Conservation (phyloP, 192 early-diverging fungal genomes). For the Coemansia sp. region DNA sequence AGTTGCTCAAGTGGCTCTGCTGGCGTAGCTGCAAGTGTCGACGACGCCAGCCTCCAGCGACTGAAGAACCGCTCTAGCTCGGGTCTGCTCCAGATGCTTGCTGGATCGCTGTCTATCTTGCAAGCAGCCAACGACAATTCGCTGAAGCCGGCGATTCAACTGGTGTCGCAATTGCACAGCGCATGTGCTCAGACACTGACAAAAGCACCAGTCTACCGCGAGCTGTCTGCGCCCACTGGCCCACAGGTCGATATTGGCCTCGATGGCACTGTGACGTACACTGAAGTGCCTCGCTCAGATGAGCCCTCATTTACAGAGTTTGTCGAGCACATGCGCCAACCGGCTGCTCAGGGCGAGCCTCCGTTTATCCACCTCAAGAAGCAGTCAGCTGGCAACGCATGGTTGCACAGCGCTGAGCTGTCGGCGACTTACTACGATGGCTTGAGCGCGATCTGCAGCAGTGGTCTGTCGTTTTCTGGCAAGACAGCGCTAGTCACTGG, state of each 20-base stretch:
- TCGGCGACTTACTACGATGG: slow-evolving; percentile 78
- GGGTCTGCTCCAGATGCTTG: slow-evolving; percentile 75
- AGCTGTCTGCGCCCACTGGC: slow-evolving; percentile 77
- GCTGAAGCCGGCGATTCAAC: slow-evolving; percentile 50
- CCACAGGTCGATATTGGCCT: slow-evolving; percentile 78
- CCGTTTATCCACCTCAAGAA: slow-evolving; percentile 21
- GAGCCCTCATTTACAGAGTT: slow-evolving; percentile 83
- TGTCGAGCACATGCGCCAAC: slow-evolving; percentile 70
- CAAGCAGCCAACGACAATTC: slow-evolving; percentile 69
- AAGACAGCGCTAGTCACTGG: slow-evolving; percentile 89
- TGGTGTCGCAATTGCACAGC: slow-evolving; percentile 72
- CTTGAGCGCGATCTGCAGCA: slow-evolving; percentile 66
- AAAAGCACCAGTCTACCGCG: slow-evolving; percentile 79
- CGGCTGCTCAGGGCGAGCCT: neutral
- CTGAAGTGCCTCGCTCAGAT: slow-evolving; percentile 75
- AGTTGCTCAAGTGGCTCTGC: slow-evolving; percentile 14
- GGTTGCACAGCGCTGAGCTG: slow-evolving; percentile 70
- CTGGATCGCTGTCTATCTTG: slow-evolving; percentile 62
- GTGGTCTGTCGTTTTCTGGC: slow-evolving; percentile 83
- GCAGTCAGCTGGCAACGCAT: slow-evolving; percentile 36
- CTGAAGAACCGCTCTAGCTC: slow-evolving; percentile 84
- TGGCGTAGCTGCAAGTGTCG: slow-evolving; percentile 72
- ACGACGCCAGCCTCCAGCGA: slow-evolving; percentile 36
- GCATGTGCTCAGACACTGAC: slow-evolving; percentile 77
- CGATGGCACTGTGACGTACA: slow-evolving; percentile 76